These are phyloP conservation scores for Suillus ampliporus DNA, from an alignment of 768 basidiomycete genomes.

Conservation along the genomic window DNA sequence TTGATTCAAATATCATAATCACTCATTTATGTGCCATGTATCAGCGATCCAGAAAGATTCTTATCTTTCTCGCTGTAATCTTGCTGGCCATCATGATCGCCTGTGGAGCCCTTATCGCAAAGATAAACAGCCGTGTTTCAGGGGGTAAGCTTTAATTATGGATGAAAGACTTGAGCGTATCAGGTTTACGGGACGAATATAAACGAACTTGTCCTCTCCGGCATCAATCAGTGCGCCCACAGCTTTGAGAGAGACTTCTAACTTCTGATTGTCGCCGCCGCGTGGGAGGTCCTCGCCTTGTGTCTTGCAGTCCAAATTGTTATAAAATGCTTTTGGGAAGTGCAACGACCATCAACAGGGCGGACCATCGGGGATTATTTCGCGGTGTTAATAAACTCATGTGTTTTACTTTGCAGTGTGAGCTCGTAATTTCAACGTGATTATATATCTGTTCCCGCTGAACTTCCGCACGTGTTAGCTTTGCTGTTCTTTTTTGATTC, in stretches of 20 bases:
- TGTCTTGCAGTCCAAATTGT: not conserved
- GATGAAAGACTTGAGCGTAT: not conserved
- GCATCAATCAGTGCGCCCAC: not conserved
- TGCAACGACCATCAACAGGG: not conserved
- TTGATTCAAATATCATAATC: not conserved
- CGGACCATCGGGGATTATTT: not conserved
- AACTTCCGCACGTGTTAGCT: not conserved
- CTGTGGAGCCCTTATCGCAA: not conserved
- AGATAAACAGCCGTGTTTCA: not conserved
- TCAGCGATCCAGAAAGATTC: not conserved
- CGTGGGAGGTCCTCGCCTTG: not conserved
- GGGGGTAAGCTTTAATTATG: not conserved
- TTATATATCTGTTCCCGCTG: not conserved
- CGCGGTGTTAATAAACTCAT: not conserved
- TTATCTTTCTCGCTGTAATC: not conserved
- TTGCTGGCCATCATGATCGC: not conserved
- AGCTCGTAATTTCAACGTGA: not conserved
- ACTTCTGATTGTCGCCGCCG: not conserved
- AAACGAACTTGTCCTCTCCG: not conserved
- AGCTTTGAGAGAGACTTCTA: not conserved
- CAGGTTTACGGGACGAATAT: not conserved
- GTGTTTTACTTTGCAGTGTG: conserved; percentile 6
- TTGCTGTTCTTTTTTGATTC: not conserved
- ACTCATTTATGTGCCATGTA: not conserved
- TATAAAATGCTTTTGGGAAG: not conserved